Base-by-base conservation (phyloP, 2,329 filamentous ascomycete genomes). In the Botrytis fabae region DNA sequence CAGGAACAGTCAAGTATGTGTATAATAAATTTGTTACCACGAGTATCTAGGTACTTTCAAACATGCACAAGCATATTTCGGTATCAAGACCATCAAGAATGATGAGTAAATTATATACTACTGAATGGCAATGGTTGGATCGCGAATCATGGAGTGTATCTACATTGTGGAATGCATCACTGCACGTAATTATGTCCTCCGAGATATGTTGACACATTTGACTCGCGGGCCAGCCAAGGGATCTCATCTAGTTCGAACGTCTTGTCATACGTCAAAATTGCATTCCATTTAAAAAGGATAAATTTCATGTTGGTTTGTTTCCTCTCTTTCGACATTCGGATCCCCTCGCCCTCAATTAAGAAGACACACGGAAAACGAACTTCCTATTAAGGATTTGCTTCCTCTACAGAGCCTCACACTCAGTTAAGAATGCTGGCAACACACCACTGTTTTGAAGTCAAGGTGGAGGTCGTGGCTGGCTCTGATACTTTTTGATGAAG, bases 311-410 rank as follows among this genome's bases (percentile, higher is more conserved):
- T 65, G n/a, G 61, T 76, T 61, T 89, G 87, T 90, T 83, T 89
- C 90, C 90, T 88, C 85, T 91, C 87, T 87, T 91, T 72, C 89
- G 90, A 91, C 90, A 91, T 91, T 88, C 85, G 83, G 83, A 84
- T 83, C 88, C 85, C 89, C 89, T 91, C 88, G 89, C 89, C 88
- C 86, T 90, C 89, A 91, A 80, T 87, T 76, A 90, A 92, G 89
- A 90, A 84, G 87, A 91, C 88, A 83, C 88, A 87, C 88, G 89
- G 86, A 85, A 85, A 85, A 83, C 84, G 86, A 89, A 91, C 89
- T 92, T 92, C 90, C 90, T 92, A 91, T 89, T 85, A 83, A 83
- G 86, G 86, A 80, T 83, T 78, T 75, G 77, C 76, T 81, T 84
- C 74, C 82, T 92, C 89, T 91, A 84, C 88, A 88, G 88, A 89